Base-by-base conservation (phyloP, 805 yeast species). In the Candida silvatica region DNA sequence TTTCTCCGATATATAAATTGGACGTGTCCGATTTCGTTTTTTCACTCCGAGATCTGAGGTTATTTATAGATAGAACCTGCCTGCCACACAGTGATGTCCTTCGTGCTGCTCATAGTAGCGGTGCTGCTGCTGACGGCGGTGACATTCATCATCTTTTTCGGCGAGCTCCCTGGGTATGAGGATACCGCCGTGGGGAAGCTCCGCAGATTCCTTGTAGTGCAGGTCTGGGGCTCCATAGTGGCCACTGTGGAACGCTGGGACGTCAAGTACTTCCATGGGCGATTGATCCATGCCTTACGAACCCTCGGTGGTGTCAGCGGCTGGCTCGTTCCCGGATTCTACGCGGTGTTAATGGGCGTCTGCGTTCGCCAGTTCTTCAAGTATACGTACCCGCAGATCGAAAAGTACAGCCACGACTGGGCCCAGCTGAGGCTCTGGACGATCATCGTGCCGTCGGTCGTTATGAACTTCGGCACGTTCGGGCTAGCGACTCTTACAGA, bases 311-410 rank as follows among this genome's bases (percentile, higher is more conserved):
- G 15, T 5, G 33, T 50, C 16, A 36, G 50, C n/a, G 62, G 66
- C 11, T 69, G 74, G 71, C 14, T 56, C 17, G 64, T 69, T 16
- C 77, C 78, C 0, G 17, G 45, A 4, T 58, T 66, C 32, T 69
- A 72, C 41, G 25, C 62, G 3, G 34, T 39, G 3, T 51, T 69
- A 2, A 49, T 71, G 22, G 44, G 62, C 3, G 42, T 42, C 22
- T 47, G 59, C 20, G 12, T 57, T 4, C 23, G 27, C 4, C 40
- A 45, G 6, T 60, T 58, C 29, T 50, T 55, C 32, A 33, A 19
- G 4, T 33, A 47, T 35, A 39, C 51, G 1, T 54, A 47, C 37
- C 35, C 40, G 3, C 35, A 43, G 14, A 31, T 43, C 17, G 48
- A 46, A 27, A 24, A 41, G 11, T 31, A 29, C 20, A 44, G 33